Percentiles rank a stretch among this genome's conserved stretches.
These are phyloP conservation scores for Claviceps cyperi DNA, from an alignment of 2,329 filamentous ascomycete genomes.

Conservation along the genomic window DNA sequence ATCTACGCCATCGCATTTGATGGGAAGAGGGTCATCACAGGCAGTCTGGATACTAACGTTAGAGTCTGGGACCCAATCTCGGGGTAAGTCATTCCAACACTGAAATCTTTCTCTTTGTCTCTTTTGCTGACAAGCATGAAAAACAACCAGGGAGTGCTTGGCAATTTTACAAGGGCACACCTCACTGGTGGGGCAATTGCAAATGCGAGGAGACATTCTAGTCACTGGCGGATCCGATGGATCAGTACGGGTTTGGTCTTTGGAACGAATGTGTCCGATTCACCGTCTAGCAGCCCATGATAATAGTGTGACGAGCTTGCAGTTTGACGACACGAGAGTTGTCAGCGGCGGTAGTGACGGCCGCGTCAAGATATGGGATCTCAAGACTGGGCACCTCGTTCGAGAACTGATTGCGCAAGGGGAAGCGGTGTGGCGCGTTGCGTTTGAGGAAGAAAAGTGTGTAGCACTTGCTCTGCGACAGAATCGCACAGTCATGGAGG, in stretches of 20 bases:
- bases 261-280: conserved; percentile 80
- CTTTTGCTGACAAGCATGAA: background rate
- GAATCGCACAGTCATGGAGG: conserved; percentile 92
- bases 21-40: conserved; percentile 81
- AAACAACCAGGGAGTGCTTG: conserved; percentile 48
- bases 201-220: conserved; percentile 87
- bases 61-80: conserved; percentile 89
- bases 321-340: conserved; percentile 91
- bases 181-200: conserved; percentile 86
- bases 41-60: conserved; percentile 91
- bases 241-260: conserved; percentile 89
- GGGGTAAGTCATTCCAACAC: conserved; percentile 40
- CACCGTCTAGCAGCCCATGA: conserved; percentile 92
- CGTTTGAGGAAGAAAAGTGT: conserved; percentile 96
- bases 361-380: conserved; percentile 96
- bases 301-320: conserved; percentile 93
- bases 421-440: conserved; percentile 93
- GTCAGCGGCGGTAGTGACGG: conserved; percentile 94
- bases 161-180: conserved; percentile 94
- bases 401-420: conserved; percentile 83
- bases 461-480: conserved; percentile 83
- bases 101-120: background rate
- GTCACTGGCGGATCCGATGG: conserved; percentile 95
- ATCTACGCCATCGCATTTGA: conserved; percentile 99
- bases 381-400: conserved; percentile 80